Evolutionary conservation across 495 filamentous ascomycete genomes (phyloP), one percentile per base, ranked within the genome.

Genomic region (Aspergillus baeticus): DNA sequence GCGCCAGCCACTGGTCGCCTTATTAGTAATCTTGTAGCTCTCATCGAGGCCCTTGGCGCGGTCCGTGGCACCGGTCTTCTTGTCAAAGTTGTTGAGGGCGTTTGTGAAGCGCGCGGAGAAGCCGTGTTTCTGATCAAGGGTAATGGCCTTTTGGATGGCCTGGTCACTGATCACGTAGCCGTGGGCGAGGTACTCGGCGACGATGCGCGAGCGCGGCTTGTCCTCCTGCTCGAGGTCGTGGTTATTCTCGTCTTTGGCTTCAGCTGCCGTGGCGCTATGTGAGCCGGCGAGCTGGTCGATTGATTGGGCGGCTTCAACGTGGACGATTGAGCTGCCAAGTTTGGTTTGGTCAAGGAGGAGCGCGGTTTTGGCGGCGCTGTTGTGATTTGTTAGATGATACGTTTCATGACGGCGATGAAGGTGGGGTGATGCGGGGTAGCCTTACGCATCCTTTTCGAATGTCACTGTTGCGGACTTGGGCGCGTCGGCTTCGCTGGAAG

Each of bases 261-360:
- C 65, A 26, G 83, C 75, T 41, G 75, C 74, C 54, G 76, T 71
- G 38, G 72, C 71, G 33, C 64, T 60, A 15, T 76, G 74, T 45
- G 71, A 66, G 45, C 77, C 79, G 49, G 88, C 87, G 52, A 91
- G 77, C 26, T 87, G 78, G 34, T 81, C 79, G 61, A 90, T 76
- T 62, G 81, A 82, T 29, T 84, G 76, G 18, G 87, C 84, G 44
- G 82, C 72, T 45, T 86, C 78, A 56, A 98, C 94, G 39, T 84
- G 77, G 54, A 98, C 92, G 51, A 91, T 81, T 44, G 86, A 85
- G 35, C 84, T 72, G 61, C 93, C 92, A 48, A 98, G 86, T 73
- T 91, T 86, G 61, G 95, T 98, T 72, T 96, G 90, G 71, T 98
- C 92, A 51, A 98, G 87, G 49, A 98, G 90, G 23, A 96, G 88